A percentile compares a stretch with the other conserved stretches of the same genome.
These are phyloP conservation scores for Trichoderma sp. DNA, from an alignment of 2,329 filamentous ascomycete species.

Conservation along the genomic window DNA sequence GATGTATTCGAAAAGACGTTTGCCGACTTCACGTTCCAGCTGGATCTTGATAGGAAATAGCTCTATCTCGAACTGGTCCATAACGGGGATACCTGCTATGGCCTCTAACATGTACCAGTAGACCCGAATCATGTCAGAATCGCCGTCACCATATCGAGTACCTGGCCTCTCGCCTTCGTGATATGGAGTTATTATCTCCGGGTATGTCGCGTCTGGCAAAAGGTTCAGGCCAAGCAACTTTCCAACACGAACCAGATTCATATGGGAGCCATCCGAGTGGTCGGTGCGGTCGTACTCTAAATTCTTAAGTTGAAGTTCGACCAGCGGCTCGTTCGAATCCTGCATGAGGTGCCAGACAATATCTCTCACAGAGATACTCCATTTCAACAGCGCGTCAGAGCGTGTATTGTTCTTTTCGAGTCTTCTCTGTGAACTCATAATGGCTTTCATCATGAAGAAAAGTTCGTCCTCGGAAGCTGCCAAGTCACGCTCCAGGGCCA, in stretches of 20 bases:
- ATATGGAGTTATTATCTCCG: conserved; percentile 92
- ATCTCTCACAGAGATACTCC: conserved; percentile 91
- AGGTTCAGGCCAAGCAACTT: conserved; percentile 87
- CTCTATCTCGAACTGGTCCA: conserved; percentile 95
- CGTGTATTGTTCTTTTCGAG: conserved; percentile 67
- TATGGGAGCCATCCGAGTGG: conserved; percentile 94
- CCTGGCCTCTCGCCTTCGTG: conserved; percentile 61
- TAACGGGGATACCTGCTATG: conserved; percentile 93
- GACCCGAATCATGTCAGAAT: conserved; percentile 80
- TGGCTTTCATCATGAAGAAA: conserved; percentile 99
- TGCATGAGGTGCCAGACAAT: conserved; percentile 97
- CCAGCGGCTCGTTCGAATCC: conserved; percentile 80
- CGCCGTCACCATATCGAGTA: conserved; percentile 38
- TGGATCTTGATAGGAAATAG: conserved; percentile 92
- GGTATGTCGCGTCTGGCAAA: conserved; percentile 85
- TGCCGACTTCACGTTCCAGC: conserved; percentile 86
- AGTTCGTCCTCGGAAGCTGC: conserved; percentile 90
- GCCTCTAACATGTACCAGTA: conserved; percentile 99
- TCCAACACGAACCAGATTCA: conserved; percentile 86
- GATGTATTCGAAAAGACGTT: conserved; percentile 93
- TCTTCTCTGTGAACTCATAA: conserved; percentile 91
- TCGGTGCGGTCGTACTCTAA: conserved; percentile 93
- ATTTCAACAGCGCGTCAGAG: conserved; percentile 77
- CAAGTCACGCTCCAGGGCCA: conserved; percentile 85
- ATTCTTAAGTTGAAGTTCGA: conserved; percentile 88